phyloP scores from a whole-genome alignment of 2,329 filamentous ascomycete species.

The Sporothrix pseudoabietina region DNA sequence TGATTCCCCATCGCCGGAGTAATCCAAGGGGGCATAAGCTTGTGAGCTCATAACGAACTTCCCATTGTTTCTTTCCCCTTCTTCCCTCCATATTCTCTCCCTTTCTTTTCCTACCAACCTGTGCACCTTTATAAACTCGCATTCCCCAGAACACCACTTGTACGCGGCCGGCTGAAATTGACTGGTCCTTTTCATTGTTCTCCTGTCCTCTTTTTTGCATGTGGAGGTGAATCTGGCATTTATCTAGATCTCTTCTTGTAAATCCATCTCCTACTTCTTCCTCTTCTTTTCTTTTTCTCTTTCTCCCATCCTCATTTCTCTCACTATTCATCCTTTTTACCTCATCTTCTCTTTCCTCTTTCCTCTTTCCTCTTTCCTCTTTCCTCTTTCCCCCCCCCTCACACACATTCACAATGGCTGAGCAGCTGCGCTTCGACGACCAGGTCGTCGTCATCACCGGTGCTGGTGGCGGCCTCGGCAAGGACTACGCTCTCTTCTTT shows the following conservation, averaged over 20 bases:
- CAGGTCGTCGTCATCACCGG: conserved; percentile 89
- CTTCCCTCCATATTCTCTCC: background rate
- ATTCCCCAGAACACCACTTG: conserved; percentile 11
- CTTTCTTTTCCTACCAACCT: background rate
- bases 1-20: conserved; percentile 13
- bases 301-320: background rate
- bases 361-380: background rate
- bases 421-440: conserved; percentile 77
- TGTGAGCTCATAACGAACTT: conserved; percentile 14
- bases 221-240: conserved; percentile 27
- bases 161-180: conserved; percentile 19
- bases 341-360: background rate
- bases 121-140: conserved; percentile 2
- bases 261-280: conserved; percentile 3
- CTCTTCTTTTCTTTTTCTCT: conserved; percentile 12
- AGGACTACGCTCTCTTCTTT: conserved; percentile 86
- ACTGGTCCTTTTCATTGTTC: conserved; percentile 13
- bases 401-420: conserved; percentile 52
- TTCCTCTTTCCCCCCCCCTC: conserved; percentile 19
- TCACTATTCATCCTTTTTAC: background rate
- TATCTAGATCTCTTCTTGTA: conserved; percentile 2
- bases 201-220: conserved; percentile 26
- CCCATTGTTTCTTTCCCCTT: background rate
- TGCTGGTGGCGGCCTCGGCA: conserved; percentile 79
- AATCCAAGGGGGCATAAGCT: conserved; percentile 17